Conservation (phyloP, 768 basidiomycete species). For the Trametes punicea region DNA sequence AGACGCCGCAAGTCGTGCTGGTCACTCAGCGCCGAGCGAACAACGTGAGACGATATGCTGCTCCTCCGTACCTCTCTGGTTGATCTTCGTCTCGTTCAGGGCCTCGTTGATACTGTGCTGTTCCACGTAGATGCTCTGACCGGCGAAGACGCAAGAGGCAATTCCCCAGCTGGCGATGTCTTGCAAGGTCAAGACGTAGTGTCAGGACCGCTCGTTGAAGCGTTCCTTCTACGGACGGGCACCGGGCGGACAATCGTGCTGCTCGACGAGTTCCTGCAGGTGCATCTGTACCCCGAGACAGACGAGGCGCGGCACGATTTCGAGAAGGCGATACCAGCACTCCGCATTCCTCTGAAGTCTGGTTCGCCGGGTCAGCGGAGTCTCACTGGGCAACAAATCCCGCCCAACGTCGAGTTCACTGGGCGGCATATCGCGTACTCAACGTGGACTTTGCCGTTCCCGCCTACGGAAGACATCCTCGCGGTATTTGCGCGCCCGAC, state of each 20-base stretch:
- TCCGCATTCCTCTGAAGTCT: conserved; percentile 58
- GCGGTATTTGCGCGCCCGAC: conserved; percentile 43
- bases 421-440: conserved; percentile 50
- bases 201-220: conserved; percentile 55
- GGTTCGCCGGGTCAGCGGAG: conserved; percentile 40
- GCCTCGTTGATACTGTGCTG: conserved; percentile 64
- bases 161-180: conserved; percentile 33
- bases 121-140: conserved; percentile 80
- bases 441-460: conserved; percentile 64
- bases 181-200: conserved; percentile 63
- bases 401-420: conserved; percentile 40
- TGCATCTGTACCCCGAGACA: conserved; percentile 67
- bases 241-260: conserved; percentile 53
- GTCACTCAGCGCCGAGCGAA: conserved; percentile 58
- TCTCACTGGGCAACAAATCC: conserved; percentile 57
- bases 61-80: not conserved
- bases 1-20: conserved; percentile 55
- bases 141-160: conserved; percentile 49
- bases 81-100: conserved; percentile 33
- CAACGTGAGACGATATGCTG: conserved; percentile 47
- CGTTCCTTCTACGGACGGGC: conserved; percentile 46
- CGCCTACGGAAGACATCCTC: conserved; percentile 54
- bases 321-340: conserved; percentile 37
- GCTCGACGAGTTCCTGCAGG: conserved; percentile 72
- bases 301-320: conserved; percentile 43